Conservation (phyloP, 2,329 filamentous ascomycete genomes). For the Trichophyton mentagrophytes region DNA sequence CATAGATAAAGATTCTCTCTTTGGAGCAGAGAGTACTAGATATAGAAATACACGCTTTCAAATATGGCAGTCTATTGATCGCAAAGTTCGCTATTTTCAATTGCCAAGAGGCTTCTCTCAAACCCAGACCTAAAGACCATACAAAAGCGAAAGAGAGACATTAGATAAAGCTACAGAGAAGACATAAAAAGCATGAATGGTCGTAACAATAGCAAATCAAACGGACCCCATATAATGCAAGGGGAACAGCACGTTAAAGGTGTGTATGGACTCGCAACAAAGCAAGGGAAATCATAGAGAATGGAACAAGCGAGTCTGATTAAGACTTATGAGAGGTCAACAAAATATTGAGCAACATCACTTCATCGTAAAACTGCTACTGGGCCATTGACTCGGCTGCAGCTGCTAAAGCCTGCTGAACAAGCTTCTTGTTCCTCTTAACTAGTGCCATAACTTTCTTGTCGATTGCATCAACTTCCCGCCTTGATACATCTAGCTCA, state of each 20-base stretch:
- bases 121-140: background rate
- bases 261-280: background rate
- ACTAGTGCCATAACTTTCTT: conserved; percentile 32
- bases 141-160: background rate
- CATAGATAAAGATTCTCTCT: conserved; percentile 1
- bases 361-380: background rate
- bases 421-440: conserved; percentile 33
- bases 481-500: conserved; percentile 59
- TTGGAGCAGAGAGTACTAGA: background rate
- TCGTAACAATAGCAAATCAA: background rate
- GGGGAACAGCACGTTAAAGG: background rate
- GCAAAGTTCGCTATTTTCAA: background rate
- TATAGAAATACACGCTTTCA: background rate
- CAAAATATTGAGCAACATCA: no score
- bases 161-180: background rate
- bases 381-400: conserved; percentile 14
- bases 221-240: background rate
- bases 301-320: background rate
- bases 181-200: background rate
- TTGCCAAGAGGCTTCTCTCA: background rate
- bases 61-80: background rate
- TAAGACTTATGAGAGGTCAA: background rate
- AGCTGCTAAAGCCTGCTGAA: conserved; percentile 28
- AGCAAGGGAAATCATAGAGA: background rate
- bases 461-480: conserved; percentile 46